Evolutionary conservation across 805 yeast species (phyloP).

Genomic region (Dipodascopsis uninucleata): DNA sequence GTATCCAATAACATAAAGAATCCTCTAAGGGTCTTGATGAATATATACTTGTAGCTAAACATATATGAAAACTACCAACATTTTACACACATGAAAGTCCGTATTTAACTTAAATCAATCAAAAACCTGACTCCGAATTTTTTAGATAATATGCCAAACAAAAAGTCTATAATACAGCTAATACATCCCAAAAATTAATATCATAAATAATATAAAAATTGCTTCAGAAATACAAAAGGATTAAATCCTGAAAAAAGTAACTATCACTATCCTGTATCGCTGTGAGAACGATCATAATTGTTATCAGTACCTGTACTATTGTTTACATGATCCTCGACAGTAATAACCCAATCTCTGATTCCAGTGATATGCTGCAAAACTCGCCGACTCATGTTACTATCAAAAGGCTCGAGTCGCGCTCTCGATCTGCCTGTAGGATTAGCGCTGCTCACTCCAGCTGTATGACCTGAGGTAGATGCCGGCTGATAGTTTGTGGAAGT

Average conservation of each 20-base stretch:
- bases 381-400: constrained; percentile 6
- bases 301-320: too few relatives aligned
- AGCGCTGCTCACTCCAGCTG: background rate
- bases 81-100: background rate
- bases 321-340: background rate
- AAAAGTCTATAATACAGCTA: background rate
- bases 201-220: background rate
- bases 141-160: background rate
- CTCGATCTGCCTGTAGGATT: background rate
- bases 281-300: too few relatives aligned
- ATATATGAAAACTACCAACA: too few relatives aligned
- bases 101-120: background rate
- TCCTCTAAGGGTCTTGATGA: too few relatives aligned
- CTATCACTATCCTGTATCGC: too few relatives aligned
- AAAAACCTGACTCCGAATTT: background rate
- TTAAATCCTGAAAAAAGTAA: too few relatives aligned
- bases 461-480: background rate
- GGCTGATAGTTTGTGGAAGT: constrained; percentile 2
- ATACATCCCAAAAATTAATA: too few relatives aligned
- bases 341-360: constrained; percentile 23
- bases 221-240: background rate
- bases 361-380: constrained; percentile 20
- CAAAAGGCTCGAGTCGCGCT: constrained; percentile 15
- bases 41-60: too few relatives aligned
- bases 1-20: too few relatives aligned